Evolutionary conservation across 176 grass and related monocot species (phyloP), one percentile per base, ranked within the genome.

Genomic region (Saccharum spontaneum): DNA sequence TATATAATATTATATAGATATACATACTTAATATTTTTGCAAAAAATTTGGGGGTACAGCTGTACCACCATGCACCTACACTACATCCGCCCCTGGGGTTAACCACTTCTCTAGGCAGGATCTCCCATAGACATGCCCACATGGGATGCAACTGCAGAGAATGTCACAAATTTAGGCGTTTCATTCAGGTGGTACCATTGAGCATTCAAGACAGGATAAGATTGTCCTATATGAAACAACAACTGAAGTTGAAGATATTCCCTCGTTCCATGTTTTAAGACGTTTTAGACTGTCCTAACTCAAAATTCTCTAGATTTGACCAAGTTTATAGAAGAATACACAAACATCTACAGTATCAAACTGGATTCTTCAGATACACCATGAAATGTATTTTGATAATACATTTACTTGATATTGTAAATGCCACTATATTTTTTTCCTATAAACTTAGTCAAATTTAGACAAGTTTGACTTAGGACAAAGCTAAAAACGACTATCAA

Each of bases 41-140:
- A 34, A 34, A 34, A 34, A 34, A 3, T 34, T 34, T 34, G 34
- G 34, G 34, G 34, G 34, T 34, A 34, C 34, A 34, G 34, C 34
- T 34, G 34, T 34, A 34, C 34, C 34, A 1, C 34, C 34, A 34
- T 34, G 34, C 34, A 34, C 34, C 28, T 28, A 28, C 28, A 28
- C 28, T 28, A 28, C 28, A 28, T 28, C 28, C 28, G 28, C 28
- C 28, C 28, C 28, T 28, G 28, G 28, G n/a, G 39, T 37, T 80
- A 98, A 41, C 91, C 95, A 98, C 82, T 63, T 92, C 69, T 95
- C 93, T 49, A 93, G 71, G 85, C 93, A 95, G 39, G 88, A 93
- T 89, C 93, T 90, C 64, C 95, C 95, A 24, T 98, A 98, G 54
- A 95, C 77, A 92, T 98, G 95, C n/a, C 95, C 95, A 48, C 95